phyloP scores from a whole-genome alignment of 225 moss, liverwort and hornwort genomes.

The Bryoerythrophyllum caledonicum region DNA sequence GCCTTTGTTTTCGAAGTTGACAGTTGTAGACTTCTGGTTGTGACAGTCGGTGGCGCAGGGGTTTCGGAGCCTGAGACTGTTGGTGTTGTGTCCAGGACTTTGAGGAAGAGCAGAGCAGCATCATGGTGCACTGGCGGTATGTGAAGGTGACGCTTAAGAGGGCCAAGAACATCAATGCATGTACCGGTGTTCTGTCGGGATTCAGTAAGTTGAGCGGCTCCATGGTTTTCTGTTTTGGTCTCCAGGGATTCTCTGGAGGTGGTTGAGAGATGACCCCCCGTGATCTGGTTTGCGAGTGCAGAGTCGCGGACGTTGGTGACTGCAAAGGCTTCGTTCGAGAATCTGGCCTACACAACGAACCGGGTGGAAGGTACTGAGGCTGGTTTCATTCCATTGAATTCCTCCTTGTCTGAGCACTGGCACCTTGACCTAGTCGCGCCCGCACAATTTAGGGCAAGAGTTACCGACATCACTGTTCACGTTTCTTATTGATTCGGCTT shows the following conservation, averaged over 20 bases:
- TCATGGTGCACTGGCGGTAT: background rate
- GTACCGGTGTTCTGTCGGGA: background rate
- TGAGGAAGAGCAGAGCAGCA: background rate
- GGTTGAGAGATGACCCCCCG: background rate
- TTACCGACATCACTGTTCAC: background rate
- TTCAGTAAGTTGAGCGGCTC: slow-evolving; percentile 21
- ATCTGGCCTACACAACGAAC: slow-evolving; percentile 14
- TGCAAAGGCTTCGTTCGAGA: slow-evolving; percentile 23
- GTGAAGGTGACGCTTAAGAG: slow-evolving; percentile 14
- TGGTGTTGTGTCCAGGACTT: background rate
- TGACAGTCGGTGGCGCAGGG: background rate
- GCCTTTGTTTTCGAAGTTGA: background rate
- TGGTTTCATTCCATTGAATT: background rate
- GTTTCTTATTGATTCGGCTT: background rate
- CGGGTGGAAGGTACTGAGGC: slow-evolving; percentile 18
- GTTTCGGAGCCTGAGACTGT: background rate
- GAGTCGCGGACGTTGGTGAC: slow-evolving; percentile 14
- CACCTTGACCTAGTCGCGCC: background rate
- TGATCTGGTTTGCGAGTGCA: slow-evolving; percentile 16
- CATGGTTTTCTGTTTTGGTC: background rate
- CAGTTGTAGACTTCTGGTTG: background rate
- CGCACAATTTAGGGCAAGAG: background rate
- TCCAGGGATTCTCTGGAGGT: background rate
- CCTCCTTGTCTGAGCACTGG: background rate
- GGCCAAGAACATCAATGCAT: slow-evolving; percentile 15